Evolutionary conservation across 2,329 filamentous ascomycete genomes (phyloP), one percentile per base, ranked within the genome.

Genomic region (Ceratocystis cacaofunesta): DNA sequence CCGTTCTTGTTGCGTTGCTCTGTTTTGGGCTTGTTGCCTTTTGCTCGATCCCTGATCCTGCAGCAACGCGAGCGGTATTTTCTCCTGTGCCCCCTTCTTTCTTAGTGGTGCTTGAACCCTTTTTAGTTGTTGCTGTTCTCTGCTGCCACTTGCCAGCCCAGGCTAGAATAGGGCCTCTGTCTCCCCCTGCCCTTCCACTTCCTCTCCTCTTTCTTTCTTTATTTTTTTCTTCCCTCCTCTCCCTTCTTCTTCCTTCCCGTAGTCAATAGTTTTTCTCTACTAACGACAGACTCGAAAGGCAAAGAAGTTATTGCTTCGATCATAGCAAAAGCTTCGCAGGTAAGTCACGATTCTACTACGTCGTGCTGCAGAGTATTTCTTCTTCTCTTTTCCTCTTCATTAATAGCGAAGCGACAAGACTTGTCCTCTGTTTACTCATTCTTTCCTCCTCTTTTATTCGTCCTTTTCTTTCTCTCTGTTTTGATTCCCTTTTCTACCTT

Each of bases 71-170:
- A 52, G 61, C 50, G n/a, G 12, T 57, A 28, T 58, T 44, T 58
- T 57, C 28, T 36, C 50, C 64, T 62, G 50, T 58, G 44, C 60
- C 55, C 64, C 48, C 60, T 65, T 64, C 50, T 58, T 57, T 64
- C 48, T 30, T 28, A 32, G 30, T 63, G 46, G 36, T 36, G 52
- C 61, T 65, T 28, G 48, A 52, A 52, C 55, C n/a, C 55, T n/a
- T 62, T 50, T 65, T 12, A 30, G 50, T 19, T 22, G 19, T 25
- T 55, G 50, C 57, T 48, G 36, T 41, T 41, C 36, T 46, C 52
- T 32, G 17, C 44, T 48, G 44, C 19, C 25, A 25, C 48, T 52
- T 50, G 46, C 46, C n/a, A 50, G 46, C 46, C 46, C 46, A 50
- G 52, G 10, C 52, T 41, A 12, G 36, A 41, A 41, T 41, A 58